Evolutionary conservation across 805 yeast species (phyloP).

Genomic region (Limtongozyma cylindracea): DNA sequence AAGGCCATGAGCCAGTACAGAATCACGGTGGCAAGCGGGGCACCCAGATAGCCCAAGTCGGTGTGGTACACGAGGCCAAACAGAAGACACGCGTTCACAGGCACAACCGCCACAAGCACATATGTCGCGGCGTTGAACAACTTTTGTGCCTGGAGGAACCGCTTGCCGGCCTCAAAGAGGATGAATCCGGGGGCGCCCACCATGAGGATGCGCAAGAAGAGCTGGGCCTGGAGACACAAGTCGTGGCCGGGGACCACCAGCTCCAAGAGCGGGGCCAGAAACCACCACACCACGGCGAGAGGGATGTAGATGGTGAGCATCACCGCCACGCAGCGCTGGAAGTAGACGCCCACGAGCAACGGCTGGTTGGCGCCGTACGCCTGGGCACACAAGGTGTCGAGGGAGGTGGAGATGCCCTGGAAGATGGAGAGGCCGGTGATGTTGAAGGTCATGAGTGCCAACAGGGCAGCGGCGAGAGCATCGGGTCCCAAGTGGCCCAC

Average conservation of each 20-base stretch:
- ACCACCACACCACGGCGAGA: neutral
- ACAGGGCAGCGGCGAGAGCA: conserved; percentile 7
- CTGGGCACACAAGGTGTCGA: conserved; percentile 7
- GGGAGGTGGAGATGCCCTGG: conserved; percentile 8
- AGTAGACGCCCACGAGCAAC: conserved; percentile 6
- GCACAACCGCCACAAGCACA: conserved; percentile 40
- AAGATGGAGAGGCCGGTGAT: conserved; percentile 7
- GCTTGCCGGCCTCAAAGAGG: conserved; percentile 57
- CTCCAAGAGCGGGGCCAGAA: too few relatives aligned
- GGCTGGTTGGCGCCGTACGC: conserved; percentile 6
- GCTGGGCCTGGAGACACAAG: too few relatives aligned
- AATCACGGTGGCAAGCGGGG: conserved; percentile 52
- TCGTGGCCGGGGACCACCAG: too few relatives aligned
- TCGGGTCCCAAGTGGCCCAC: conserved; percentile 6
- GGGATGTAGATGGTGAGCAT: conserved; percentile 1
- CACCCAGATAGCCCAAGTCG: conserved; percentile 48
- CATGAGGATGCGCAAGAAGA: too few relatives aligned
- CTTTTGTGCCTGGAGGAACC: conserved; percentile 69
- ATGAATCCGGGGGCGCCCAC: conserved; percentile 35
- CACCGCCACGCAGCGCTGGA: conserved; percentile 7
- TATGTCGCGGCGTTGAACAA: conserved; percentile 69
- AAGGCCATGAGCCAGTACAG: conserved; percentile 51
- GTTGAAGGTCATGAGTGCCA: conserved; percentile 7
- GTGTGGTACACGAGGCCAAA: conserved; percentile 56
- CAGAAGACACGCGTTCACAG: conserved; percentile 39